These are phyloP conservation scores for Zygotorulaspora mrakii DNA, from an alignment of 1,139 yeast genomes.

Conservation along the genomic window DNA sequence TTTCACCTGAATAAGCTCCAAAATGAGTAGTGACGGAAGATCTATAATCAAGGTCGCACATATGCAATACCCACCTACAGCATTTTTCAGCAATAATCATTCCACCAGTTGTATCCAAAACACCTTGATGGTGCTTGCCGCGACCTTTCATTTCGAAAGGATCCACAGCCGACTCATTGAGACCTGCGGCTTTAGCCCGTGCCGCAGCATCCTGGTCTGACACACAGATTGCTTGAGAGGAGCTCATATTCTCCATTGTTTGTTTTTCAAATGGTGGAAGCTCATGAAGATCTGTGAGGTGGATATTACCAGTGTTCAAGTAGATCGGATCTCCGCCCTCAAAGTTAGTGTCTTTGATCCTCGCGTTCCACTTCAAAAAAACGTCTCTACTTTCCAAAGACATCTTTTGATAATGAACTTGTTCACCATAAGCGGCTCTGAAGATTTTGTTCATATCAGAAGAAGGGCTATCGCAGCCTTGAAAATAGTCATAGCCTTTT, in stretches of 20 bases:
- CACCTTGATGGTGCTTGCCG: slow-evolving; percentile 21
- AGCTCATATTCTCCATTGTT: slow-evolving; percentile 19
- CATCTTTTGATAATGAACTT: slow-evolving; percentile 40
- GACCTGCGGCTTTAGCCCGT: slow-evolving; percentile 13
- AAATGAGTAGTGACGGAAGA: slow-evolving; percentile 20
- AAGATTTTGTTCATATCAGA: slow-evolving; percentile 44
- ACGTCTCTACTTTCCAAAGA: slow-evolving; percentile 9
- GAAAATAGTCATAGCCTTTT: slow-evolving; percentile 29
- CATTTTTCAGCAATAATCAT: slow-evolving; percentile 27
- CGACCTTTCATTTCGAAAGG: slow-evolving; percentile 21
- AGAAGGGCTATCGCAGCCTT: slow-evolving; percentile 43
- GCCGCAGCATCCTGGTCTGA: slow-evolving; percentile 17
- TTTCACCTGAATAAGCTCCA: slow-evolving; percentile 18
- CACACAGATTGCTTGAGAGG: slow-evolving; percentile 11
- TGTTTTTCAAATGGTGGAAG: slow-evolving; percentile 25
- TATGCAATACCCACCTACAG: slow-evolving; percentile 22
- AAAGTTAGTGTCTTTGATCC: slow-evolving; percentile 13
- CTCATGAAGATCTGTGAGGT: slow-evolving; percentile 25
- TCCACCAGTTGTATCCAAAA: slow-evolving; percentile 28
- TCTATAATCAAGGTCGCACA: slow-evolving; percentile 13
- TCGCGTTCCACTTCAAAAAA: slow-evolving; percentile 14
- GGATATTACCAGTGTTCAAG: slow-evolving; percentile 30
- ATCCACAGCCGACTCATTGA: slow-evolving; percentile 22
- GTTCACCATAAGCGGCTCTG: slow-evolving; percentile 42
- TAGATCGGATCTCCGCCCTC: slow-evolving; percentile 29